Evolutionary conservation across 2,329 filamentous ascomycete genomes (phyloP).

Genomic region (Talaromyces sp.): DNA sequence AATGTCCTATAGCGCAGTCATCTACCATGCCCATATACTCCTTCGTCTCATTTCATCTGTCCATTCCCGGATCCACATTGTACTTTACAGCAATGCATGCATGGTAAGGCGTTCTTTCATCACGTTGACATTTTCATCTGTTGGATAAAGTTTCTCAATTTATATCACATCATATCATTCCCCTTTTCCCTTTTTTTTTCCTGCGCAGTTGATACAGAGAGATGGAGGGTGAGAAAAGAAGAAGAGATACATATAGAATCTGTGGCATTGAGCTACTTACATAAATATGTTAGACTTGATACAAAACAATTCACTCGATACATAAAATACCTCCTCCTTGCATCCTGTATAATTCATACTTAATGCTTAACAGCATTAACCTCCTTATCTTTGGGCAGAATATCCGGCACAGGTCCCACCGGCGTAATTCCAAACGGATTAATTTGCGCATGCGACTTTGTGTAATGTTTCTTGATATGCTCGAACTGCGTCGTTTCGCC

Average conservation of each 20-base stretch:
- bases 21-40: neutral
- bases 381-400: conserved; percentile 75
- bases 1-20: neutral
- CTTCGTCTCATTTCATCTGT: conserved; percentile 17
- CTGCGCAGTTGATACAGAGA: neutral
- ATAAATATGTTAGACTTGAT: conserved; percentile 1
- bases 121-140: neutral
- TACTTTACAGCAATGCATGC: conserved; percentile 9
- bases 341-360: neutral
- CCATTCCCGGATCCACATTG: neutral
- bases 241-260: conserved; percentile 9
- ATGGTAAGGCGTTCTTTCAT: conserved; percentile 18
- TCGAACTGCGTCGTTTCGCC: conserved; percentile 82
- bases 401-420: conserved; percentile 77
- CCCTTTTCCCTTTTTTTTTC: neutral
- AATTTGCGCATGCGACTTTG: conserved; percentile 64
- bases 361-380: conserved; percentile 48
- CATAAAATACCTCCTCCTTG: neutral
- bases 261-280: conserved; percentile 1
- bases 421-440: conserved; percentile 74
- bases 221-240: neutral
- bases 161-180: neutral
- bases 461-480: conserved; percentile 86
- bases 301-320: neutral
- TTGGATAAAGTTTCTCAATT: neutral